Conservation (phyloP, 495 filamentous ascomycete genomes). For the Podospora pseudoanserina region DNA sequence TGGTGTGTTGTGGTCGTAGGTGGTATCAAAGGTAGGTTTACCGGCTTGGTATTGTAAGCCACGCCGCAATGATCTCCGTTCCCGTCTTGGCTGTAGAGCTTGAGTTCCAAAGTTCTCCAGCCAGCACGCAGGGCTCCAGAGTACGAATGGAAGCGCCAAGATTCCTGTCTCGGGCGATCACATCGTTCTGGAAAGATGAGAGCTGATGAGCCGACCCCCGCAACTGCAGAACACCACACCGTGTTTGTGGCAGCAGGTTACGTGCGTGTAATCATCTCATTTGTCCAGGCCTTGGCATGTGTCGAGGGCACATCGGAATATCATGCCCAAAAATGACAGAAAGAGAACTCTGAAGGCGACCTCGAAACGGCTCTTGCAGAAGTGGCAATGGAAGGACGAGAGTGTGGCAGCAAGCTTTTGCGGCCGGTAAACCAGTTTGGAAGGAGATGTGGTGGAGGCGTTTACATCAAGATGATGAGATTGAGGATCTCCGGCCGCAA, state of each 20-base stretch:
- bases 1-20: no score
- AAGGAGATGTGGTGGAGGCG: neutral
- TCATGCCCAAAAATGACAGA: neutral
- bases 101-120: neutral
- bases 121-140: neutral
- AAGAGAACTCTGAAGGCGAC: neutral
- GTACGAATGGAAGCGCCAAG: neutral
- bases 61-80: neutral
- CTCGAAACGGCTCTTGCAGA: neutral
- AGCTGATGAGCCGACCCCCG: neutral
- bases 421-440: neutral
- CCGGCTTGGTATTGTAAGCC: neutral
- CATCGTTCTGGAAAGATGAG: constrained; percentile 12
- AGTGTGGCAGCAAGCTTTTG: neutral
- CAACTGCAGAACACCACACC: neutral
- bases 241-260: constrained; percentile 15
- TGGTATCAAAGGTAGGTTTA: neutral
- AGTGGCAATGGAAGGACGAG: neutral
- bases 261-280: constrained; percentile 16
- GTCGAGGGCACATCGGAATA: neutral
- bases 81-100: neutral
- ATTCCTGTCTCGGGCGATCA: neutral
- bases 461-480: neutral
- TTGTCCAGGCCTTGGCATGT: constrained; percentile 19
- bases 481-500: neutral